These are phyloP conservation scores for Amphicarpaea edgeworthii DNA, from an alignment of 306 rosid species.

Conservation along the genomic window DNA sequence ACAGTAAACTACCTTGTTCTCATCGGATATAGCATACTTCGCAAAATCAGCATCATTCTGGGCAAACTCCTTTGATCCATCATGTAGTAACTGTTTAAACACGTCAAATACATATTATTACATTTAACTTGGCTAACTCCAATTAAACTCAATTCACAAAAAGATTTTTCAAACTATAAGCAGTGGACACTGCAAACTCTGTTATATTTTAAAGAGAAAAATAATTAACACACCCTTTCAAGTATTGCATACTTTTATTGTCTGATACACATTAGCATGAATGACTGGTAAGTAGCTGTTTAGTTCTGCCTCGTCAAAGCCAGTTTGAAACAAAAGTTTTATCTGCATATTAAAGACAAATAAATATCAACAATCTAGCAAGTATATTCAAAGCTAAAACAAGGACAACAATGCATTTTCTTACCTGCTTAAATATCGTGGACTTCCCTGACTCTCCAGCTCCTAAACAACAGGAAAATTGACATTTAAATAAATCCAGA, in stretches of 20 bases:
- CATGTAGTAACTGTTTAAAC: slow-evolving; percentile 78
- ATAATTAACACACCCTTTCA: slow-evolving; percentile 99
- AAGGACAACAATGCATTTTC: slow-evolving; percentile 39
- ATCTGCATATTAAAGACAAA: slow-evolving; percentile 63
- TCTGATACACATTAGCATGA: slow-evolving; percentile 99
- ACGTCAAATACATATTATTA: slow-evolving; percentile 32
- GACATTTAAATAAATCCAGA: slow-evolving; percentile 22
- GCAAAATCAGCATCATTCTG: slow-evolving; percentile 69
- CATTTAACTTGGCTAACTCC: slow-evolving; percentile 37
- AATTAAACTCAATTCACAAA: slow-evolving; percentile 48
- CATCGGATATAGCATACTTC: slow-evolving; percentile 72
- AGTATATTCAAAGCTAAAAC: slow-evolving; percentile 18
- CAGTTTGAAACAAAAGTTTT: slow-evolving; percentile 95
- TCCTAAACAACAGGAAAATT: slow-evolving; percentile 55
- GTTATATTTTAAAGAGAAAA: slow-evolving; percentile 75
- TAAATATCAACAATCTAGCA: slow-evolving; percentile 34
- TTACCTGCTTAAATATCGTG: slow-evolving; percentile 94
- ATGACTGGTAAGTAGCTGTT: slow-evolving; percentile 90
- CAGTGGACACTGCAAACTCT: slow-evolving; percentile 56
- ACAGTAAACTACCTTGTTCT: slow-evolving; percentile 69
- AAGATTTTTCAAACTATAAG: slow-evolving; percentile 41
- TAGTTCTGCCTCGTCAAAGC: slow-evolving; percentile 96
- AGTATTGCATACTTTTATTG: slow-evolving; percentile 99
- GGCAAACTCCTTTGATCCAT: slow-evolving; percentile 91
- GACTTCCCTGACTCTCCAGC: slow-evolving; percentile 98